Evolutionary conservation across 2,329 filamentous ascomycete species (phyloP).

Genomic region (Aschersonia sp.): DNA sequence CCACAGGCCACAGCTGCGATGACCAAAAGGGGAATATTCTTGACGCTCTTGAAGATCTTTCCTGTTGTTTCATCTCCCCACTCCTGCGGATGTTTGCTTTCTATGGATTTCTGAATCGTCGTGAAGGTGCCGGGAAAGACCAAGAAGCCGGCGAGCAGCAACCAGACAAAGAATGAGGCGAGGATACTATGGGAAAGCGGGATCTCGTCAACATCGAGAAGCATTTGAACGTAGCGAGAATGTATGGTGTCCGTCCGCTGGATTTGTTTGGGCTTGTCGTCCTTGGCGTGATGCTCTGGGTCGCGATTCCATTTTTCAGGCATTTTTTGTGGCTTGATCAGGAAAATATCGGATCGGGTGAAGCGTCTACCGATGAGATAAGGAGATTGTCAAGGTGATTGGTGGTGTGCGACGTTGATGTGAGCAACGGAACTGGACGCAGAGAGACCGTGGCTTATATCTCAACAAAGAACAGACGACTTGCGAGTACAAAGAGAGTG

Average conservation of each 20-base stretch:
- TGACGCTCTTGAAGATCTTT: constrained; percentile 11
- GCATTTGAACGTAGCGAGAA: constrained; percentile 29
- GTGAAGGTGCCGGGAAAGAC: constrained; percentile 38
- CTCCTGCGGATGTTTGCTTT: constrained; percentile 6
- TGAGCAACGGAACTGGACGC: too few species aligned
- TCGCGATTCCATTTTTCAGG: constrained; percentile 1
- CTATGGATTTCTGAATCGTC: constrained; percentile 16
- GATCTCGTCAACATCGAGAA: constrained; percentile 30
- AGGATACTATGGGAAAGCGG: constrained; percentile 30
- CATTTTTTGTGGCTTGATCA: constrained; percentile 3
- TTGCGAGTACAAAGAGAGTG: too few species aligned
- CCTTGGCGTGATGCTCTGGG: constrained; percentile 4
- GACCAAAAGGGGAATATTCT: constrained; percentile 24
- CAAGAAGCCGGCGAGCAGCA: constrained; percentile 37
- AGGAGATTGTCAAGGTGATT: not conserved
- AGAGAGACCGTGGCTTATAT: too few species aligned
- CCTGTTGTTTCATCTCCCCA: constrained; percentile 8
- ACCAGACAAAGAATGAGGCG: constrained; percentile 24
- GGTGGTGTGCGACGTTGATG: too few species aligned
- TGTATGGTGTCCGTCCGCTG: constrained; percentile 11
- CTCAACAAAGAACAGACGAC: too few species aligned
- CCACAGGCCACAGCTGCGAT: constrained; percentile 27
- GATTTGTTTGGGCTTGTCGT: constrained; percentile 4
- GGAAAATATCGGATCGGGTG: not conserved
- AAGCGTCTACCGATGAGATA: not conserved